phyloP scores from a whole-genome alignment of 169 alveolate genomes.

The Plasmodium chabaudi region DNA sequence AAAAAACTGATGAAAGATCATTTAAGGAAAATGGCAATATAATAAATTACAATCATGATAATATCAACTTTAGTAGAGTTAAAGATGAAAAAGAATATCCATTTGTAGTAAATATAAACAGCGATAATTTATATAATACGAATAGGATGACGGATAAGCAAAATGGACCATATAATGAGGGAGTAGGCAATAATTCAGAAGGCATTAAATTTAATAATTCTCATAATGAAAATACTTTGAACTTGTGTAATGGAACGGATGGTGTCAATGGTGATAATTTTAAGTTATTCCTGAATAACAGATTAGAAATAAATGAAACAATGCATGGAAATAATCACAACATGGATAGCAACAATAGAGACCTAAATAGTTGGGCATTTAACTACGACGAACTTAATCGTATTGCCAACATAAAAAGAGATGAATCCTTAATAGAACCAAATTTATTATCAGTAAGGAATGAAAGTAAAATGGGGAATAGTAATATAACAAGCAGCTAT shows the following conservation, averaged over 20 bases:
- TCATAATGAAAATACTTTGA: background rate
- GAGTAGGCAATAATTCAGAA: background rate
- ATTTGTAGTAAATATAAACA: background rate
- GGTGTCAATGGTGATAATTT: constrained; percentile 6
- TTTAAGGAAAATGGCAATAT: background rate
- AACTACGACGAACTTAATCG: background rate
- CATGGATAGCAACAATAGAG: background rate
- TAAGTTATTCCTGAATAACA: constrained; percentile 11
- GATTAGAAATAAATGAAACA: background rate
- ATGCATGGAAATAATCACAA: background rate
- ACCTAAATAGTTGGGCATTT: background rate
- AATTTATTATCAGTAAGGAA: background rate
- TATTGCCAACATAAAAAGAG: background rate
- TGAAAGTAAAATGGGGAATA: background rate
- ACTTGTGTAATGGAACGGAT: constrained; percentile 2
- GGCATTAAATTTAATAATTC: background rate
- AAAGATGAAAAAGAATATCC: constrained; percentile 7
- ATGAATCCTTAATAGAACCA: background rate
- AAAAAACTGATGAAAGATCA: background rate
- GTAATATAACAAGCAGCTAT: background rate
- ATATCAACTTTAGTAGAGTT: background rate
- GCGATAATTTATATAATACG: too few relatives aligned
- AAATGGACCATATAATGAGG: background rate
- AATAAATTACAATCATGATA: constrained; percentile 4
- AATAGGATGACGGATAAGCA: too few relatives aligned